A percentile compares a stretch with the other conserved stretches of the same genome.
Conservation (phyloP, 257 asterid genomes). For the Nicotiana benthamiana region DNA sequence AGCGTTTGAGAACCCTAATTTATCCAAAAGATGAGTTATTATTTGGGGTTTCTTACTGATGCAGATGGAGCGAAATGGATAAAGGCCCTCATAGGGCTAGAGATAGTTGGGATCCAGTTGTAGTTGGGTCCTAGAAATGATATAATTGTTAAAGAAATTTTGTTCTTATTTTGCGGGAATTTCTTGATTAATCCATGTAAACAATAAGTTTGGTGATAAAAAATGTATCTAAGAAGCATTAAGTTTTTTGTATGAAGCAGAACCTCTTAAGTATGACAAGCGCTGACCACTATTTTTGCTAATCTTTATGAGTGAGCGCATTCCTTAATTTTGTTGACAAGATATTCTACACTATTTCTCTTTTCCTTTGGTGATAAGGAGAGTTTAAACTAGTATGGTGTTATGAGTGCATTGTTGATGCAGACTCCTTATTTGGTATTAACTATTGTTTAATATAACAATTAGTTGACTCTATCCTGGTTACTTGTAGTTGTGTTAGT, state of each 20-base stretch:
- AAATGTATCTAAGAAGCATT: background rate
- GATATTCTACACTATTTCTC: no score
- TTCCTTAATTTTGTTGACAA: background rate
- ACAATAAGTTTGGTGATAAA: background rate
- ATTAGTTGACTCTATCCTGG: background rate
- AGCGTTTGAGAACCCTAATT: background rate
- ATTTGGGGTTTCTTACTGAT: background rate
- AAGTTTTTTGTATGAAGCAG: background rate
- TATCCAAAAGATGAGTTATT: background rate
- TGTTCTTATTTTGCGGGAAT: background rate
- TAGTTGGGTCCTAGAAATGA: background rate
- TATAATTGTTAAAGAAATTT: background rate
- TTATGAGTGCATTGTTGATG: background rate
- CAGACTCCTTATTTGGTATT: background rate
- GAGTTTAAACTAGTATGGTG: background rate
- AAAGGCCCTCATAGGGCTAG: background rate
- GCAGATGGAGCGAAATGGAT: background rate
- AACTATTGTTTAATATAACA: background rate
- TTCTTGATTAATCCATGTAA: background rate
- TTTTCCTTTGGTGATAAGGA: no score
- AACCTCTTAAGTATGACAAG: background rate
- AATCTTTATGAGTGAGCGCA: background rate
- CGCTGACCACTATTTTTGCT: background rate
- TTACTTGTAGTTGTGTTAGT: background rate
- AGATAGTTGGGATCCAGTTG: background rate